phyloP scores from a whole-genome alignment of 805 yeast species.

The Suhomyces prunicola region DNA sequence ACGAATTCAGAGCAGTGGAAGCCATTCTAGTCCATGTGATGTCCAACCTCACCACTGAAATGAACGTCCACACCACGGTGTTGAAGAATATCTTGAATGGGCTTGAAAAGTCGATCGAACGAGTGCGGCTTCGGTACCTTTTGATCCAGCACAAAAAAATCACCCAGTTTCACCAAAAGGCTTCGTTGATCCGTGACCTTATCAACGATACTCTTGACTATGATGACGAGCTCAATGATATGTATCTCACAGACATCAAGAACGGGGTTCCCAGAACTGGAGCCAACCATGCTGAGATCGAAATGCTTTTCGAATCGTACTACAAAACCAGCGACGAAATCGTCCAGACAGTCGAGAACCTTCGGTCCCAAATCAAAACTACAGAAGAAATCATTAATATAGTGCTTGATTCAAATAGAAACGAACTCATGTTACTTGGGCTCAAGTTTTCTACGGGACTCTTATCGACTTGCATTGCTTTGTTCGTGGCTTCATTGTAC shows the following conservation, averaged over 20 bases:
- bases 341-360: conserved; percentile 80
- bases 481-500: conserved; percentile 80
- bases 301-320: conserved; percentile 85
- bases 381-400: conserved; percentile 95
- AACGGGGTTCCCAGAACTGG: conserved; percentile 45
- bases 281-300: conserved; percentile 82
- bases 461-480: conserved; percentile 73
- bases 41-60: conserved; percentile 75
- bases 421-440: conserved; percentile 86
- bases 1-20: conserved; percentile 89
- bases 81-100: conserved; percentile 71
- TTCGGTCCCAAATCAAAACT: conserved; percentile 78
- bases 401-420: conserved; percentile 88
- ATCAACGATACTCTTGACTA: conserved; percentile 83
- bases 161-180: conserved; percentile 80
- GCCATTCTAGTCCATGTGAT: conserved; percentile 79
- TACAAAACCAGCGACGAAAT: conserved; percentile 90
- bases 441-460: conserved; percentile 80
- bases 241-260: conserved; percentile 67
- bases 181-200: conserved; percentile 74
- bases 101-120: conserved; percentile 77
- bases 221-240: conserved; percentile 80
- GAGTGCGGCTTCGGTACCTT: conserved; percentile 72
- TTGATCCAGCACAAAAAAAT: conserved; percentile 83
- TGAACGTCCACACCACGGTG: conserved; percentile 78